Percentiles rank a stretch among this genome's conserved stretches.
Conservation (phyloP, 257 asterid genomes). For the Thymus mandschuricus region DNA sequence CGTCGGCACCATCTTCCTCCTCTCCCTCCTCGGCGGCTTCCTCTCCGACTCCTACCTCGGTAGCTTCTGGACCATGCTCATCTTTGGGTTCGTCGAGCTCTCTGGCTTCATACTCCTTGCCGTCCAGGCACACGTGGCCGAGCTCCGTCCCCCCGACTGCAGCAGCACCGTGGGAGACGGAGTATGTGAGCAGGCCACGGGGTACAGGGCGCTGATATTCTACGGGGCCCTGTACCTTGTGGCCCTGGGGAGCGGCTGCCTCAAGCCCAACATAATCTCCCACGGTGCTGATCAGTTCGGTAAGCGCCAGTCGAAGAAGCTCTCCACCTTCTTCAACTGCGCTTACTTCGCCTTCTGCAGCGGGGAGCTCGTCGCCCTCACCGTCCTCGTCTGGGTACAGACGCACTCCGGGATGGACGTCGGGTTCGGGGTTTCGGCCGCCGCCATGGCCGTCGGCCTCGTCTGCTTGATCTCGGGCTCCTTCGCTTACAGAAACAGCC, state of each 20-base stretch:
- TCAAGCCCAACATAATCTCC: conserved; percentile 76
- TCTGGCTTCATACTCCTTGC: conserved; percentile 65
- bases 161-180: background rate
- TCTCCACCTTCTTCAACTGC: conserved; percentile 74
- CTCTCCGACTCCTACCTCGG: conserved; percentile 82
- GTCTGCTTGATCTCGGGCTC: conserved; percentile 61
- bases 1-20: conserved; percentile 69
- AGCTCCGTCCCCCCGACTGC: conserved; percentile 43
- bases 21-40: conserved; percentile 75
- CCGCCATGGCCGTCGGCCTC: conserved; percentile 66
- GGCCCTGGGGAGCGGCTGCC: conserved; percentile 75
- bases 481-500: conserved; percentile 44
- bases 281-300: conserved; percentile 76
- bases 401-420: conserved; percentile 76
- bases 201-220: conserved; percentile 63
- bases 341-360: conserved; percentile 77
- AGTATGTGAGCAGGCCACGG: conserved; percentile 50
- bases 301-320: conserved; percentile 41
- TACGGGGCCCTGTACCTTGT: conserved; percentile 66
- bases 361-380: conserved; percentile 73
- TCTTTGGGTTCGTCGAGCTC: conserved; percentile 72
- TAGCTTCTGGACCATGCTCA: conserved; percentile 73
- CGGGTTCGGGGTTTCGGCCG: conserved; percentile 75
- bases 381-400: conserved; percentile 70
- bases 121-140: conserved; percentile 60